phyloP scores from a whole-genome alignment of 345 rosid species.

The Triadica sebifera region DNA sequence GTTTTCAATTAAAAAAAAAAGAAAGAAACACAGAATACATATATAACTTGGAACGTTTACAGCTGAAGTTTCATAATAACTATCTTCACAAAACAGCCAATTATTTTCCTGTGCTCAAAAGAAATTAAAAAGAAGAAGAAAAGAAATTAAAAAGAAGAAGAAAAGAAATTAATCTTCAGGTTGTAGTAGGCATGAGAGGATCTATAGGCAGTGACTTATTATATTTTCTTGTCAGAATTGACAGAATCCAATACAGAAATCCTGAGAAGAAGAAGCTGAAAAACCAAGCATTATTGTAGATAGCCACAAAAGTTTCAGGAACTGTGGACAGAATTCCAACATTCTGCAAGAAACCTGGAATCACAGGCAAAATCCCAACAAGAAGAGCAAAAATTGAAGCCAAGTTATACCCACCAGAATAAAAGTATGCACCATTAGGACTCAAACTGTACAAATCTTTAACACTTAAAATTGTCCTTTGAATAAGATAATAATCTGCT shows the following conservation, averaged over 20 bases:
- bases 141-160: too few species aligned
- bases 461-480: conserved; percentile 38
- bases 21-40: background rate
- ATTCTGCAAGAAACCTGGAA: conserved; percentile 80
- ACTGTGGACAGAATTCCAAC: conserved; percentile 48
- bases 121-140: too few species aligned
- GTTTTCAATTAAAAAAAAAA: background rate
- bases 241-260: conserved; percentile 53
- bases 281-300: conserved; percentile 91
- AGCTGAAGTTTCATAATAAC: background rate
- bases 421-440: conserved; percentile 63
- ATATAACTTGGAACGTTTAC: background rate
- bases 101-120: background rate
- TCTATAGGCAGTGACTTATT: conserved; percentile 31
- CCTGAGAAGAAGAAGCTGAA: conserved; percentile 73
- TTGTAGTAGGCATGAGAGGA: conserved; percentile 43
- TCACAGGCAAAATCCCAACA: conserved; percentile 70
- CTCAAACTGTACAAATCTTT: conserved; percentile 57
- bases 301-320: conserved; percentile 39
- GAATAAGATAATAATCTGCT: conserved; percentile 74
- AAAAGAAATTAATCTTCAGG: conserved; percentile 8
- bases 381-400: conserved; percentile 56
- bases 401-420: conserved; percentile 60
- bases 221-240: conserved; percentile 36
- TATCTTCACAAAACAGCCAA: too few species aligned